A percentile compares a stretch with the other conserved stretches of the same genome.
phyloP scores from a whole-genome alignment of 495 filamentous ascomycete species.

The Penicilliopsis zonata region DNA sequence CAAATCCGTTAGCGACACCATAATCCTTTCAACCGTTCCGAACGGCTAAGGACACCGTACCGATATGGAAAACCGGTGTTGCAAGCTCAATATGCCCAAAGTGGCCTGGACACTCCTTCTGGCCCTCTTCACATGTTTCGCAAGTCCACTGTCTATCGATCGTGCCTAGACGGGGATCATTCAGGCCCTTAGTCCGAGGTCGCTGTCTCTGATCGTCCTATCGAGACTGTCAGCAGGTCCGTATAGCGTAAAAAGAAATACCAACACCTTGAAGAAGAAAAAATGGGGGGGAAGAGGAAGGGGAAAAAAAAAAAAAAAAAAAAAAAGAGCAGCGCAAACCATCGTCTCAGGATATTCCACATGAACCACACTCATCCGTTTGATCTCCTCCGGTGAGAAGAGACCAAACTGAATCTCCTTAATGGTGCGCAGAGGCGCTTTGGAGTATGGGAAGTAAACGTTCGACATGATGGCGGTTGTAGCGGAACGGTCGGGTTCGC shows the following conservation, averaged over 20 bases:
- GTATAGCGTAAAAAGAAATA: too few species aligned
- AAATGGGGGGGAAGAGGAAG: too few species aligned
- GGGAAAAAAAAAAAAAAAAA: constrained; percentile 6
- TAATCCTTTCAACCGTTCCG: background rate
- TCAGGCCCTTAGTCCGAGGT: constrained; percentile 78
- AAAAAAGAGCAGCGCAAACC: constrained; percentile 33
- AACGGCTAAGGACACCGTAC: constrained; percentile 47
- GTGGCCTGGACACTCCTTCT: constrained; percentile 91
- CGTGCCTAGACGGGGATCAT: constrained; percentile 87
- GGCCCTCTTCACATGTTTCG: constrained; percentile 86
- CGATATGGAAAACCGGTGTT: constrained; percentile 77
- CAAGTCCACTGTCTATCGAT: constrained; percentile 91
- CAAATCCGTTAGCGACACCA: constrained; percentile 13
- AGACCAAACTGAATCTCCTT: constrained; percentile 98
- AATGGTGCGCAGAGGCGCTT: constrained; percentile 88
- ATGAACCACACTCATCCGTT: constrained; percentile 87
- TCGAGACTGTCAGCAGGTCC: constrained; percentile 14
- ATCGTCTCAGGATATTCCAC: constrained; percentile 96
- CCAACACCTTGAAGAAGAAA: too few species aligned
- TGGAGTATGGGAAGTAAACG: constrained; percentile 81
- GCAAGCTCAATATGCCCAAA: constrained; percentile 97
- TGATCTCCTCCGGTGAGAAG: constrained; percentile 92
- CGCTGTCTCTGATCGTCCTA: constrained; percentile 78
- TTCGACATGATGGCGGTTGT: constrained; percentile 70
- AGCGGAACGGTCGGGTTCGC: constrained; percentile 1